Percentiles rank a stretch among this genome's conserved stretches.
Conservation (phyloP, 495 filamentous ascomycete genomes). For the Daldinia concentrica region DNA sequence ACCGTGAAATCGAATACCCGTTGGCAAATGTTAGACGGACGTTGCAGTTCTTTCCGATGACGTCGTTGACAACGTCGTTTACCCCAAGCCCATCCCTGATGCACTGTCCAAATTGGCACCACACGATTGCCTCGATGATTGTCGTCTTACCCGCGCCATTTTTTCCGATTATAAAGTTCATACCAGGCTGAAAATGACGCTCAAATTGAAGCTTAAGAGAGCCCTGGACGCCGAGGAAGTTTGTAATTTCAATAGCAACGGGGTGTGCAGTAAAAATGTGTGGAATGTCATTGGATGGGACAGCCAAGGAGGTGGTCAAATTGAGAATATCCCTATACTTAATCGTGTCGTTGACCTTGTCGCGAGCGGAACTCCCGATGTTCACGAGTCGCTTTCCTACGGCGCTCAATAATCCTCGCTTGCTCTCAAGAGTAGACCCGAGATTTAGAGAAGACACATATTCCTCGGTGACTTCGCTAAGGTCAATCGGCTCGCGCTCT, state of each 20-base stretch:
- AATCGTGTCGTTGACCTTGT: background rate
- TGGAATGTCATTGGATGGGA: background rate
- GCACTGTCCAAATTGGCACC: slow-evolving; percentile 49
- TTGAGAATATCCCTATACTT: slow-evolving; percentile 23
- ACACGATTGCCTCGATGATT: slow-evolving; percentile 48
- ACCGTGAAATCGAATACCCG: slow-evolving; percentile 46
- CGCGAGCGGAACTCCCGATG: background rate
- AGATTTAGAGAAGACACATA: slow-evolving; percentile 25
- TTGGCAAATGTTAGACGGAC: slow-evolving; percentile 46
- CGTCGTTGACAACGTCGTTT: slow-evolving; percentile 48
- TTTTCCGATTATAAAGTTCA: slow-evolving; percentile 42
- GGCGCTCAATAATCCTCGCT: background rate
- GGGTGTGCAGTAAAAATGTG: slow-evolving; percentile 44
- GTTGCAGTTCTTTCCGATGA: slow-evolving; percentile 38
- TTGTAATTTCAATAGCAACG: slow-evolving; percentile 44
- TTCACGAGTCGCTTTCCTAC: slow-evolving; percentile 22
- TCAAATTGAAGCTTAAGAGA: slow-evolving; percentile 45
- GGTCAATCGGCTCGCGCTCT: slow-evolving; percentile 18
- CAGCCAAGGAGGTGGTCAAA: background rate
- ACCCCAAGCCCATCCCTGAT: slow-evolving; percentile 43
- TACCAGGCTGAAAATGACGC: slow-evolving; percentile 39
- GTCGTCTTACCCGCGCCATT: slow-evolving; percentile 48
- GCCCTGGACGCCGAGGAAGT: slow-evolving; percentile 49
- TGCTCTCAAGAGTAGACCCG: slow-evolving; percentile 15
- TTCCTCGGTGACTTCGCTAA: slow-evolving; percentile 2